A percentile compares a stretch with the other conserved stretches of the same genome.
phyloP scores from a whole-genome alignment of 768 basidiomycete genomes.

The Rhodocollybia butyracea region DNA sequence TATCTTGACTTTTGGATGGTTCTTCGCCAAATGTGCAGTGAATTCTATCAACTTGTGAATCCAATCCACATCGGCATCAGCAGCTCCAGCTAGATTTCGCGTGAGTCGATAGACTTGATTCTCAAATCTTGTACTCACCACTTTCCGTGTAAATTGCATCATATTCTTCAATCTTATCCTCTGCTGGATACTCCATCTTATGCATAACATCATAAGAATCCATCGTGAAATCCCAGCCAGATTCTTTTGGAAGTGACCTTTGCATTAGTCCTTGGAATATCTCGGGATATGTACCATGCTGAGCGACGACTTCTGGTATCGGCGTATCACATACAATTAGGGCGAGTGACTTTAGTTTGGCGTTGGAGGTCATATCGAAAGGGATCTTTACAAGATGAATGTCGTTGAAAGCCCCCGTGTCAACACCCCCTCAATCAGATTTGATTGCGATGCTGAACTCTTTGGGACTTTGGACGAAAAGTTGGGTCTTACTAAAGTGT shows the following conservation, averaged over 20 bases:
- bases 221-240: constrained; percentile 40
- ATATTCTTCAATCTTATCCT: constrained; percentile 49
- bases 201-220: constrained; percentile 70
- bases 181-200: constrained; percentile 57
- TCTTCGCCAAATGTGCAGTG: constrained; percentile 42
- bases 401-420: no score
- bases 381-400: no score
- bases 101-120: background rate
- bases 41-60: constrained; percentile 66
- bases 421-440: no score
- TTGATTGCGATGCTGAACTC: no score
- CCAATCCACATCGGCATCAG: constrained; percentile 76
- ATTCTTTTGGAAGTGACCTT: constrained; percentile 24
- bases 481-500: no score
- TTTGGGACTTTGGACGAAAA: no score
- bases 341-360: constrained; percentile 36
- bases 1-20: constrained; percentile 61
- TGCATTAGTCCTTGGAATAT: constrained; percentile 50
- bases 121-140: constrained; percentile 42
- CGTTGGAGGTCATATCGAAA: no score
- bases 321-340: constrained; percentile 69
- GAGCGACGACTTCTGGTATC: constrained; percentile 36
- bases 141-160: constrained; percentile 81
- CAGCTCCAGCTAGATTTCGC: constrained; percentile 57
- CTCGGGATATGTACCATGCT: constrained; percentile 53